Percentiles rank a stretch among this genome's conserved stretches.
phyloP scores from a whole-genome alignment of 495 filamentous ascomycete genomes.

The Annulohypoxylon nitens region DNA sequence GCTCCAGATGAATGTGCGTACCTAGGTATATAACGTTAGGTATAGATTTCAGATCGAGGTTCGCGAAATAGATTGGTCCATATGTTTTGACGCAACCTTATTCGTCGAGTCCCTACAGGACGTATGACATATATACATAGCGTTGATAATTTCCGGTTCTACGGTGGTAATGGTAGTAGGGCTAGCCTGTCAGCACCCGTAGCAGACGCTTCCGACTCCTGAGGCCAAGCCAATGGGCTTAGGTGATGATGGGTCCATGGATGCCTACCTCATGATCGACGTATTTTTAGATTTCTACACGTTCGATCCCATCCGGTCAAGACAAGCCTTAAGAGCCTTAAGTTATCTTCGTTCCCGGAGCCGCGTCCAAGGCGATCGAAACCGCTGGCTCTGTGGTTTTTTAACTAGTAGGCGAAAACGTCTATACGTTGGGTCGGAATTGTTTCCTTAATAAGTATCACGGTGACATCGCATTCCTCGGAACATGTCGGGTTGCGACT shows the following conservation, averaged over 20 bases:
- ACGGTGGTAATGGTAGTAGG: constrained; percentile 23
- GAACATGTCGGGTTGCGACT: constrained; percentile 13
- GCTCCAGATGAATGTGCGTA: constrained; percentile 2
- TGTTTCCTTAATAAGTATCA: constrained; percentile 1
- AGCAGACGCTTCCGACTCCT: background rate
- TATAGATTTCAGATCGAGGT: constrained; percentile 34
- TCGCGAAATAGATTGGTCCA: constrained; percentile 24
- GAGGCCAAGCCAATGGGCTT: background rate
- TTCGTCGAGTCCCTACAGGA: constrained; percentile 5
- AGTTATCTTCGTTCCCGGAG: background rate
- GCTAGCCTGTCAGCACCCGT: constrained; percentile 36
- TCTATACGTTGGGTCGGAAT: constrained; percentile 18
- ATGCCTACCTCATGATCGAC: constrained; percentile 22
- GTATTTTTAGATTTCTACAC: constrained; percentile 1
- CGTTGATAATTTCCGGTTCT: constrained; percentile 28
- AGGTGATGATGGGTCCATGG: background rate
- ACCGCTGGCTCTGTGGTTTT: too few species aligned
- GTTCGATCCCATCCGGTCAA: background rate
- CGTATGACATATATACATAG: constrained; percentile 29
- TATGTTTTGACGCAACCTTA: constrained; percentile 14
- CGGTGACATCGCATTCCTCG: constrained; percentile 27
- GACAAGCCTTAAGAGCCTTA: background rate
- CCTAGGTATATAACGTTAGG: background rate
- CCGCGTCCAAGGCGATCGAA: background rate
- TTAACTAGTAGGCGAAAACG: background rate